phyloP scores from a whole-genome alignment of 2,329 filamentous ascomycete genomes.

The Botrytis squamosa region DNA sequence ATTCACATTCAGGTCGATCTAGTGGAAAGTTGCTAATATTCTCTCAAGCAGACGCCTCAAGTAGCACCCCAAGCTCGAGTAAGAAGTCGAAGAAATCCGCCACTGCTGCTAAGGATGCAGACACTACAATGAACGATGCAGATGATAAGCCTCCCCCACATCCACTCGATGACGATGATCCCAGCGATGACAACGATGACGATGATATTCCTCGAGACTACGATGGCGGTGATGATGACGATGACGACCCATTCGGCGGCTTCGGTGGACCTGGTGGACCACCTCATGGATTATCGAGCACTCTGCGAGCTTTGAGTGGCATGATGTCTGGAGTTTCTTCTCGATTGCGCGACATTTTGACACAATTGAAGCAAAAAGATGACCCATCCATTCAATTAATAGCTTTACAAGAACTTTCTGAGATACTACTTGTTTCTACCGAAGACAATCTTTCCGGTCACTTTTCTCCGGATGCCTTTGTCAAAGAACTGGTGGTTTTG shows the following conservation, averaged over 20 bases:
- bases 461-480: conserved; percentile 90
- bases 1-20: conserved; percentile 41
- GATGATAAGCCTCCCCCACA: conserved; percentile 32
- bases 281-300: conserved; percentile 69
- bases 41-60: conserved; percentile 39
- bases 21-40: conserved; percentile 24
- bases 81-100: conserved; percentile 52
- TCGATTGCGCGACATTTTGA: conserved; percentile 74
- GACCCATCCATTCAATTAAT: conserved; percentile 87
- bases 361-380: conserved; percentile 76
- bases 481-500: conserved; percentile 86
- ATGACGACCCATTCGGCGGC: conserved; percentile 59
- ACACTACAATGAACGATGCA: conserved; percentile 62
- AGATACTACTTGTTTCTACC: conserved; percentile 89
- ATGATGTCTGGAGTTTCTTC: conserved; percentile 86
- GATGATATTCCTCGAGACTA: conserved; percentile 56
- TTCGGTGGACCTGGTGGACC: conserved; percentile 67
- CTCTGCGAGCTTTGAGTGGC: conserved; percentile 81
- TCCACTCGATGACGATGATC: conserved; percentile 46
- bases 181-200: conserved; percentile 56
- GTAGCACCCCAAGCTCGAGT: conserved; percentile 33
- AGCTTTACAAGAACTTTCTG: conserved; percentile 87
- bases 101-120: conserved; percentile 61
- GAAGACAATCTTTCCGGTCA: conserved; percentile 95
- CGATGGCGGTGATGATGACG: conserved; percentile 54